Evolutionary conservation across 768 basidiomycete genomes (phyloP).

Genomic region (Terana coerulea): DNA sequence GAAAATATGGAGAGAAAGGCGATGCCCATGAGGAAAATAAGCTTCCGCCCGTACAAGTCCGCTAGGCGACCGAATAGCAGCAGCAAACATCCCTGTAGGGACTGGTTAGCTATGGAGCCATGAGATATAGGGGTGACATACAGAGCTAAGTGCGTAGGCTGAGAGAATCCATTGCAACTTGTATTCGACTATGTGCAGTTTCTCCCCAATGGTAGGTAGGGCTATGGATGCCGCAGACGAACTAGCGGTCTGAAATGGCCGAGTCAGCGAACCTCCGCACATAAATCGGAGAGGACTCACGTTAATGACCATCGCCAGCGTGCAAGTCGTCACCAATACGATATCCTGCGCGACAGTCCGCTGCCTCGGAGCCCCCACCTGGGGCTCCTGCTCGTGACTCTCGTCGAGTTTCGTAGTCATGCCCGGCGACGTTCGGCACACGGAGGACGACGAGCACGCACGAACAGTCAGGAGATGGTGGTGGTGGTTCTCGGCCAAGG

Average conservation of each 20-base stretch:
- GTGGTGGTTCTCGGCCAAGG: background rate
- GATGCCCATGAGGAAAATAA: constrained; percentile 60
- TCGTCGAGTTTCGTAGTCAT: background rate
- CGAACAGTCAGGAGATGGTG: background rate
- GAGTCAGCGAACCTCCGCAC: background rate
- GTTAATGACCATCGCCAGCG: constrained; percentile 29
- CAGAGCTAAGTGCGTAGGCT: constrained; percentile 65
- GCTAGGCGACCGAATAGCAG: constrained; percentile 77
- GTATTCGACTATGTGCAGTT: constrained; percentile 45
- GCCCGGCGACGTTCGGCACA: background rate
- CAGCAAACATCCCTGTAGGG: constrained; percentile 65
- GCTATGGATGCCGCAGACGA: constrained; percentile 24
- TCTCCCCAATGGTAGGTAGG: constrained; percentile 28
- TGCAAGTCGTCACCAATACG: constrained; percentile 24
- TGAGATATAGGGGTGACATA: constrained; percentile 25
- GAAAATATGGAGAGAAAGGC: constrained; percentile 50
- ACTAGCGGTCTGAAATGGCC: constrained; percentile 18
- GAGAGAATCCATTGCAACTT: constrained; percentile 66
- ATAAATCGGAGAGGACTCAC: constrained; percentile 15
- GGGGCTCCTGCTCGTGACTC: background rate
- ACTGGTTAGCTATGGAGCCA: background rate
- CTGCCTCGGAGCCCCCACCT: background rate
- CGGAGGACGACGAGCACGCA: background rate
- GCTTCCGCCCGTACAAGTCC: constrained; percentile 75
- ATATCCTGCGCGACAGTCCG: constrained; percentile 5